Percentiles rank a stretch among this genome's conserved stretches.
Evolutionary conservation across 352 stramenopile species (phyloP).

Genomic region (Globisporangium acanthophoron): DNA sequence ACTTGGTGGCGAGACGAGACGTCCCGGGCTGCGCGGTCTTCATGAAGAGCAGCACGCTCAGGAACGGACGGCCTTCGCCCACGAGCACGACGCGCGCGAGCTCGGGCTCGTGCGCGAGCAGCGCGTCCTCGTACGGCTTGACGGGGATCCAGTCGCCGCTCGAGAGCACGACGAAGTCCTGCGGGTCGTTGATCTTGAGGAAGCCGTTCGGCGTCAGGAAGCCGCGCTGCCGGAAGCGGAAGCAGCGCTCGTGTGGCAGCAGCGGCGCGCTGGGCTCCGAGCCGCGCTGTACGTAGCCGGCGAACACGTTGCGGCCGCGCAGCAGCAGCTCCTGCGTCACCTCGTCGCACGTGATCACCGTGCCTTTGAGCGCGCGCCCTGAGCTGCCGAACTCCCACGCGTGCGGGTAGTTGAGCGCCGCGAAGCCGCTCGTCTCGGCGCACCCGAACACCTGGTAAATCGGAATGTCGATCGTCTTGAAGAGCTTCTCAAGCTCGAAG

Average conservation of each 20-base stretch:
- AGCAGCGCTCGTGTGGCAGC: conserved; percentile 33
- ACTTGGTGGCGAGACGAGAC: conserved; percentile 13
- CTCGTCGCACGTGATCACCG: conserved; percentile 58
- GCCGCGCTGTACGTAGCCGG: conserved; percentile 44
- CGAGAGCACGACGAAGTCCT: conserved; percentile 65
- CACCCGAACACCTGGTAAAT: conserved; percentile 77
- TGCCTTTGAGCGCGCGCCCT: conserved; percentile 50
- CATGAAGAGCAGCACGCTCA: conserved; percentile 76
- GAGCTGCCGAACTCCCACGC: conserved; percentile 69
- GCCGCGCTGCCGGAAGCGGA: conserved; percentile 45
- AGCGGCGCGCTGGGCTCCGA: neutral
- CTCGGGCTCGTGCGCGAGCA: conserved; percentile 43
- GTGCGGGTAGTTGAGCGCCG: conserved; percentile 65
- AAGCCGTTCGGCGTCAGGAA: conserved; percentile 70
- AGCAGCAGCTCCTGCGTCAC: conserved; percentile 56
- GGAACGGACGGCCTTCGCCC: conserved; percentile 58
- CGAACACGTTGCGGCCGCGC: conserved; percentile 64
- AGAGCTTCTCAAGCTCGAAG: conserved; percentile 76
- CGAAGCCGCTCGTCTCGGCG: conserved; percentile 63
- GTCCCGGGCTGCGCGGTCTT: conserved; percentile 30
- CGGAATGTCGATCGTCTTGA: conserved; percentile 78
- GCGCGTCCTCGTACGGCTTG: conserved; percentile 49
- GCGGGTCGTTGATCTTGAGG: conserved; percentile 61
- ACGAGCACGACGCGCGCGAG: conserved; percentile 64
- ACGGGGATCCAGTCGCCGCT: conserved; percentile 73